phyloP scores from a whole-genome alignment of 163 green algal genomes.

The Chlamydomonas reinhardtii region DNA sequence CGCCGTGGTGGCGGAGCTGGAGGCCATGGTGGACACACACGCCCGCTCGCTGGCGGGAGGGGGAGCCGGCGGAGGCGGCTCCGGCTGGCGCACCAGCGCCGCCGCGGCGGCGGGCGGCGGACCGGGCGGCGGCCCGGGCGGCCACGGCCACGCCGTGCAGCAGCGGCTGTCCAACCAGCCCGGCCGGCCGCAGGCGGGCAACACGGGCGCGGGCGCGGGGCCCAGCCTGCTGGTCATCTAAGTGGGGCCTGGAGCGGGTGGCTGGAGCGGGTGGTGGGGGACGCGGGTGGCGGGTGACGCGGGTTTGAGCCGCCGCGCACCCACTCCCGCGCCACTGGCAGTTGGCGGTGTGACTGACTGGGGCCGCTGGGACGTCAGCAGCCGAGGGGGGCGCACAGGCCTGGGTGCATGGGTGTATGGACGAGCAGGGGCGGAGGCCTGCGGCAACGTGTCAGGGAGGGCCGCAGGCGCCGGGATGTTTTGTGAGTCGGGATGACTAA shows the following conservation, averaged over 20 bases:
- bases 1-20: slow-evolving; percentile 29
- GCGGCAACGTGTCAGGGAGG: too few relatives aligned
- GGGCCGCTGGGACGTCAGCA: too few relatives aligned
- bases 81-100: neutral
- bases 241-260: neutral
- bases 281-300: too few relatives aligned
- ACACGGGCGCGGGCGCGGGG: neutral
- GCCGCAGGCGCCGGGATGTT: too few relatives aligned
- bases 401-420: too few relatives aligned
- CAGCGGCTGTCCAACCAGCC: neutral
- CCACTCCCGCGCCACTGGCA: too few relatives aligned
- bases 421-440: too few relatives aligned
- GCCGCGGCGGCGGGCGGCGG: neutral
- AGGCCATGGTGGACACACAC: slow-evolving; percentile 13
- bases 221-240: slow-evolving; percentile 32
- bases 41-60: neutral
- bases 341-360: too few relatives aligned
- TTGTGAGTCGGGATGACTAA: too few relatives aligned
- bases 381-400: too few relatives aligned
- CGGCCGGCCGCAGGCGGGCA: slow-evolving; percentile 5
- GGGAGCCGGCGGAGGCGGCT: neutral
- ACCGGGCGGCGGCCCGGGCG: neutral
- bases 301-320: too few relatives aligned
- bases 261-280: too few relatives aligned
- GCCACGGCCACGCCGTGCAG: neutral